Percentiles rank a stretch among this genome's conserved stretches.
Evolutionary conservation across 306 rosid genomes (phyloP).

Genomic region (Cicer cuneatum): DNA sequence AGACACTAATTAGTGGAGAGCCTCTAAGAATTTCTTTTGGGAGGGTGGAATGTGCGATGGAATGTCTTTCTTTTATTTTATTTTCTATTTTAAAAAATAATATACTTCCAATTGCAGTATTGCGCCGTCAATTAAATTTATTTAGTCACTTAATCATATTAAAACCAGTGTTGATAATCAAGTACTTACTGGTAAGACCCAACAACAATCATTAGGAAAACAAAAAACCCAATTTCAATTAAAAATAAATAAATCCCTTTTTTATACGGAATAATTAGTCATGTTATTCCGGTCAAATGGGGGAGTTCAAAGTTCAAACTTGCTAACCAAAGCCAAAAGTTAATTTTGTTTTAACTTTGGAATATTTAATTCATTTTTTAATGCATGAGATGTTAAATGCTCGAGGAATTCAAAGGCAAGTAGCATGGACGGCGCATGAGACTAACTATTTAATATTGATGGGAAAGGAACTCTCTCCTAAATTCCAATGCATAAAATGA

Average conservation of each 20-base stretch:
- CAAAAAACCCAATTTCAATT: conserved; percentile 28
- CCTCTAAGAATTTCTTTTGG: conserved; percentile 31
- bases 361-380: conserved; percentile 1
- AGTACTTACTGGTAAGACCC: conserved; percentile 37
- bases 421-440: conserved; percentile 46
- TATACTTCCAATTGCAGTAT: conserved; percentile 48
- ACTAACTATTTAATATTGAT: not conserved
- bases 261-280: not conserved
- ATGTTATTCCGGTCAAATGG: conserved; percentile 39
- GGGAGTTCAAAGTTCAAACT: conserved; percentile 7
- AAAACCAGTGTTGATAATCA: conserved; percentile 35
- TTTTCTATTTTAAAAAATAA: not conserved
- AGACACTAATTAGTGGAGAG: conserved; percentile 55
- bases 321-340: conserved; percentile 31
- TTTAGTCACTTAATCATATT: conserved; percentile 34
- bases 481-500: not conserved
- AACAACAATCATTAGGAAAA: conserved; percentile 50
- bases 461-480: not conserved
- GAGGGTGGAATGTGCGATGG: conserved; percentile 35
- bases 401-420: conserved; percentile 44
- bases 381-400: conserved; percentile 43
- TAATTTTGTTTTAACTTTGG: conserved; percentile 34
- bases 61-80: conserved; percentile 3
- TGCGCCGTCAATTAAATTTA: conserved; percentile 68
- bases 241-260: not conserved